Conservation (phyloP, 2,329 filamentous ascomycete species). For the Neonectria hederae region DNA sequence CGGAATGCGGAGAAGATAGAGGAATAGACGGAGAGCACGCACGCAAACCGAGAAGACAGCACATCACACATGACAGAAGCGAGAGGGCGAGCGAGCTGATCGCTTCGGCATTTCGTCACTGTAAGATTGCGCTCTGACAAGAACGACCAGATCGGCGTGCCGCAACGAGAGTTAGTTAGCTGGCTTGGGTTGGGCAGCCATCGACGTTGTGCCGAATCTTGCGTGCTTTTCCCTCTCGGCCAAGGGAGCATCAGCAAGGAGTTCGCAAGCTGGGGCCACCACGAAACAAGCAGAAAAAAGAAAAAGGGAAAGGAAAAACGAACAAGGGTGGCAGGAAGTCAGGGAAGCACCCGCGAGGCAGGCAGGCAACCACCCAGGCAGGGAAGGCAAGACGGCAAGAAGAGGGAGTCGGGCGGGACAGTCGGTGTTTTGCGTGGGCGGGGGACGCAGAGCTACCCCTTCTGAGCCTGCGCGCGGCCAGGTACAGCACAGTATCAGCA, state of each 20-base stretch:
- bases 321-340: not conserved
- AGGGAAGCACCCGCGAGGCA: too few species aligned
- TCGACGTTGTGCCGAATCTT: slow-evolving; percentile 24
- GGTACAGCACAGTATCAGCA: slow-evolving; percentile 52
- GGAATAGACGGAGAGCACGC: not conserved
- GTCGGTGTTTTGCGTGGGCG: slow-evolving; percentile 36
- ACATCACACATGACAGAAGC: slow-evolving; percentile 9
- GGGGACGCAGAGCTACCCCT: slow-evolving; percentile 46
- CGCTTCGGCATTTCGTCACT: slow-evolving; percentile 9
- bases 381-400: slow-evolving; percentile 32
- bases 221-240: slow-evolving; percentile 20
- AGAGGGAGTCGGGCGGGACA: slow-evolving; percentile 44
- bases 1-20: not conserved
- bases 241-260: slow-evolving; percentile 4
- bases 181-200: slow-evolving; percentile 37
- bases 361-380: slow-evolving; percentile 2
- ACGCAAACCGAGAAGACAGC: not conserved
- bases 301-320: not conserved
- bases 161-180: slow-evolving; percentile 22
- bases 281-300: slow-evolving; percentile 16
- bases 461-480: slow-evolving; percentile 35
- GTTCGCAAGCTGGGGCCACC: not conserved
- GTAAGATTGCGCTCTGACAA: slow-evolving; percentile 23
- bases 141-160: slow-evolving; percentile 31
- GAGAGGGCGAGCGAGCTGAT: slow-evolving; percentile 22